Base-by-base conservation (phyloP, 2,329 filamentous ascomycete species). In the Furcasterigmium sp. region DNA sequence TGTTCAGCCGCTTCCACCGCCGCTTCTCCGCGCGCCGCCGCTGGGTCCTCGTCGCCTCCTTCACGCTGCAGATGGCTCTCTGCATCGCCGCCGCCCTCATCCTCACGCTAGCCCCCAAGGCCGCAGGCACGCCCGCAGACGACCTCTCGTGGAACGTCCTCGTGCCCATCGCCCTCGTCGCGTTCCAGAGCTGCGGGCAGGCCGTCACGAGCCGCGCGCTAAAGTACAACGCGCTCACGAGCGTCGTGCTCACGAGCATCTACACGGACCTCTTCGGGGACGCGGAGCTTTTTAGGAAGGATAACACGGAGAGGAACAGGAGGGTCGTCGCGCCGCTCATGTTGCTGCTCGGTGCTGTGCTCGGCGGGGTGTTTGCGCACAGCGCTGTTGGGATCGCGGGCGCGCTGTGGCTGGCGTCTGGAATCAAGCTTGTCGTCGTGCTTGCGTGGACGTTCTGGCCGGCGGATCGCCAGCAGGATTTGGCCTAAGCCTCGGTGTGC, bases 211-310 rank as follows among this genome's bases (percentile, higher is more conserved):
- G 83, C 53, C 68, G 86, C 4, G 80, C 84, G 0, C 62, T 91
- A 46, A 76, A 81, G 53, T 84, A 82, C 56, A 82, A 80, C 45
- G 79, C 82, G 3, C 65, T 91, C 17, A 90, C 86, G 0, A 89
- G 84, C 48, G 86, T 90, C 14, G 87, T 91, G 3, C 63, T 93
- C 46, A 91, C 87, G 1, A 89, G 84, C 57, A 82, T 87, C 48
- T 91, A 91, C 66, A 90, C 85, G 57, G 87, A 91, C 58, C 57
- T 91, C 17, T 88, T 88, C 52, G 85, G 82, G 2, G 85, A 89
- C 44, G 63, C 66, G 25, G 60, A 70, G 19, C 53, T 79, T 4
- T 72, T 78, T 28, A 58, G 60, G 1, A 38, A 56, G 8, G 48
- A 57, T 32, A 78, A 78, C 46, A 58, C 59, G 6, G 73, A 78